Base-by-base conservation (phyloP, 441 rosid species). In the Corymbia calophylla region DNA sequence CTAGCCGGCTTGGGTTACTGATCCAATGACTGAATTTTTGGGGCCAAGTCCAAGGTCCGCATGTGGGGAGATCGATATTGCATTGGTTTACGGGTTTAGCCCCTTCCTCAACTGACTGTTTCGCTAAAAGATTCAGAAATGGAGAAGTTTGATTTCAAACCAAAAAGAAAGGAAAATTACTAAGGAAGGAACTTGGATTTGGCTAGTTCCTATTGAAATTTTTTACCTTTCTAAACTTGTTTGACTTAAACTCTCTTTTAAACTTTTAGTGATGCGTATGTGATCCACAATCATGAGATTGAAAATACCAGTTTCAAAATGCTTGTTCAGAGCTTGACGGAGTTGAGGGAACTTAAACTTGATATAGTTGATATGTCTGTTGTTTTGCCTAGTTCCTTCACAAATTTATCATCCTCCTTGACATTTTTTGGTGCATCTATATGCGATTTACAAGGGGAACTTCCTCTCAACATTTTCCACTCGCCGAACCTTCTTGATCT, bases 361-460 rank as follows among this genome's bases (percentile, higher is more conserved):
- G 49, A 35, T 35, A 8, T 1, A 1, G 44, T 17, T 0, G 15
- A 70, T 5, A 12, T 70, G 27, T 35, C 16, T n/a, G n/a, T 35
- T 39, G 29, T 73, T 73, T 11, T 7, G 16, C 51, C 49, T 21
- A 39, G 49, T 73, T 12, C n/a, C 16, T 73, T 73, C n/a, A 0
- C 9, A 14, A 77, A 23, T 39, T 44, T 44, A 44, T 44, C 6
- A 6, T 23, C 9, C 2, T 12, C 10, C 1, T 0, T 0, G 0
- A 77, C 3, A 1, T 39, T 73, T 73, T 39, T 73, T 9, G 23
- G 29, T 13, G 49, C 13, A 11, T 1, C 4, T 70, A 35, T 6
- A 3, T 39, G 51, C 51, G 0, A 39, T 39, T 77, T 77, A 77
- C 6, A 6, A 39, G 51, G 82, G 5, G 0, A 44, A 73, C 84